Evolutionary conservation across 108 stramenopile genomes (phyloP), one percentile per base, ranked within the genome.

Genomic region (Cyclotella atomus): DNA sequence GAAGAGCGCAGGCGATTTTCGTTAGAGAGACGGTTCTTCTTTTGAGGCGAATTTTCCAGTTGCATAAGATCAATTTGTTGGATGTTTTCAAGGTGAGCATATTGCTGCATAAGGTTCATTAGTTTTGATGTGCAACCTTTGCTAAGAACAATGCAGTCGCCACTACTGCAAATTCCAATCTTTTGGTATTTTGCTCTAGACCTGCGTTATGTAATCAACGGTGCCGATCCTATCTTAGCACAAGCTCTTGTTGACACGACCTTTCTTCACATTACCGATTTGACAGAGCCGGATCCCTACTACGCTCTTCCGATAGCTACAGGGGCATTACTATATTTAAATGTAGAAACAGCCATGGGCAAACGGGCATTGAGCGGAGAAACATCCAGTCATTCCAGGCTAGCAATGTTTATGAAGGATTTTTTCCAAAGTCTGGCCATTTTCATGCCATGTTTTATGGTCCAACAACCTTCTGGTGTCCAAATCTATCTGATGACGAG

Each of bases 271-370:
- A 75, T 95, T 10, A 68, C 86, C 0, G 94, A 95, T 62, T 71
- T 95, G 65, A 95, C 91, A 14, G 94, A 95, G 70, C 91, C 94
- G 12, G 94, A 95, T 85, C 91, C 94, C 24, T 92, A 86, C 85
- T 92, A 87, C 67, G 91, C 84, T 12, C 77, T 95, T n/a, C 94
- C 94, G 16, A 89, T 95, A 15, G 47, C 77, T 10, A 85, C 85
- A 3, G 94, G 94, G 12, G 63, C 66, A 23, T 71, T 91, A 65
- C 36, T 95, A 35, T 95, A 95, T 65, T 60, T 83, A 35, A 91
- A 95, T 55, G 90, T 95, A 10, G 94, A 95, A 68, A 77, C 87
- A 33, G 90, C 94, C 23, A 68, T 95, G 38, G 94, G 94, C 5
- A 85, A 75, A 55, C 73, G 81, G 24, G 76, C 81, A 34, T 69